Conservation (phyloP, 371 early-diverging fungal species). For the Mortierella sp. region DNA sequence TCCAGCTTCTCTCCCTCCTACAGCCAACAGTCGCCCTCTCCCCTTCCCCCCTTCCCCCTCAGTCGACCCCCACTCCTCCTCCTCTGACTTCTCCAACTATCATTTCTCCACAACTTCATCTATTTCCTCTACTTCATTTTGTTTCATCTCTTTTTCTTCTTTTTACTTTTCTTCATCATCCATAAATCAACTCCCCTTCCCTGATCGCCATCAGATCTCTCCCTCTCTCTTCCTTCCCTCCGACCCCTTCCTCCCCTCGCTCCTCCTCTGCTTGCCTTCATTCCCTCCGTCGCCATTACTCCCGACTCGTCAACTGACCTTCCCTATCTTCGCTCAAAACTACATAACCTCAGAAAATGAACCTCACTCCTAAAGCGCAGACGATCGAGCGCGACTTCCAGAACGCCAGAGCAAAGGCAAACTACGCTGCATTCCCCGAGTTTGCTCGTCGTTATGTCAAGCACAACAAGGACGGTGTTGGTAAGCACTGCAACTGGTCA, state of each 20-base stretch:
- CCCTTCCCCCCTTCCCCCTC: not conserved
- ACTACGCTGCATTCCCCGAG: conserved; percentile 64
- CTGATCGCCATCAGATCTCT: conserved; percentile 5
- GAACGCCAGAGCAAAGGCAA: conserved; percentile 53
- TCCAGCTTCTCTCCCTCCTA: too few relatives aligned
- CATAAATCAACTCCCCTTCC: not conserved
- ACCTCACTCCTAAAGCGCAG: conserved; percentile 36
- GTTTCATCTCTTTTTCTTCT: not conserved
- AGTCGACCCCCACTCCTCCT: conserved; percentile 6
- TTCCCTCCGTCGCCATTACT: not conserved
- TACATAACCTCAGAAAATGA: conserved; percentile 3
- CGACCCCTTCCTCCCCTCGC: not conserved
- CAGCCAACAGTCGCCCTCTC: too few relatives aligned
- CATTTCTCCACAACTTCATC: not conserved
- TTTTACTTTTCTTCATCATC: not conserved
- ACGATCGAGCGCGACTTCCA: conserved; percentile 56
- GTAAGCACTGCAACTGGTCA: conserved; percentile 58
- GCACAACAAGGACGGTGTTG: conserved; percentile 75
- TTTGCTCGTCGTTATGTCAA: conserved; percentile 78
- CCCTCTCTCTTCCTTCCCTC: not conserved
- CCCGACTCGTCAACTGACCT: not conserved
- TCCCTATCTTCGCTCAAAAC: not conserved
- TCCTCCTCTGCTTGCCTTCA: not conserved
- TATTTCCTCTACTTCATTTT: not conserved
- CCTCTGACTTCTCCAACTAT: conserved; percentile 12